Base-by-base conservation (phyloP, 805 yeast species). In the Candida andamanensis region DNA sequence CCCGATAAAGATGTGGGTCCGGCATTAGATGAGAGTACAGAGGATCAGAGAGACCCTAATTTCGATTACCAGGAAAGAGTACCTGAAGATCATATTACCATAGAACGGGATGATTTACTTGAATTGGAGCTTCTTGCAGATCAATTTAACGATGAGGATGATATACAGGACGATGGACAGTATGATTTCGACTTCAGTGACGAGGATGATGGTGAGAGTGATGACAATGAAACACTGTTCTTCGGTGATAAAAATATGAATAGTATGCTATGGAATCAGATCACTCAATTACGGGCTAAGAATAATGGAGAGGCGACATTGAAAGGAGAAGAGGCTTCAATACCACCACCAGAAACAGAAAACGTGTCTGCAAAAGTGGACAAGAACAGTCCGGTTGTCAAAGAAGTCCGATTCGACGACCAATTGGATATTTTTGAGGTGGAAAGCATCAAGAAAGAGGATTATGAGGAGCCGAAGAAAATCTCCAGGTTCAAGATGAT, bases 391-490 rank as follows among this genome's bases (percentile, higher is more conserved):
- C n/a, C n/a, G n/a, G n/a, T n/a, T n/a, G 13, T n/a, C 26, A 4
- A 62, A 62, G 40, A 76, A 75, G 43, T 54, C 71, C 2, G 85
- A 12, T 80, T 80, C 55, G 64, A 78, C 0, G 63, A 64, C 1
- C 57, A 57, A 2, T 59, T 77, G 19, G 73, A 77, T 27, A 69
- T 81, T 8, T 78, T 77, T 39, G 77, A 76, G 35, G 65, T 80
- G 29, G 81, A 74, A 29, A 72, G 76, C 41, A 60, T 76, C 3
- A 74, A 79, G 47, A 67, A 65, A 18, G 65, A 65, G 22, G 45
- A 74, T 39, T 67, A 52, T 40, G 44, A 55, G 11, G 50, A 49
- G 11, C 33, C 41, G 7, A 29, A 24, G 19, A 21, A 28, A 13
- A 26, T 42, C 4, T 43, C 50, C 1, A 43, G 35, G 30, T 50